Evolutionary conservation across 371 early-diverging fungal species (phyloP), one percentile per base, ranked within the genome.

Genomic region (Dipsacomyces acuminosporus): DNA sequence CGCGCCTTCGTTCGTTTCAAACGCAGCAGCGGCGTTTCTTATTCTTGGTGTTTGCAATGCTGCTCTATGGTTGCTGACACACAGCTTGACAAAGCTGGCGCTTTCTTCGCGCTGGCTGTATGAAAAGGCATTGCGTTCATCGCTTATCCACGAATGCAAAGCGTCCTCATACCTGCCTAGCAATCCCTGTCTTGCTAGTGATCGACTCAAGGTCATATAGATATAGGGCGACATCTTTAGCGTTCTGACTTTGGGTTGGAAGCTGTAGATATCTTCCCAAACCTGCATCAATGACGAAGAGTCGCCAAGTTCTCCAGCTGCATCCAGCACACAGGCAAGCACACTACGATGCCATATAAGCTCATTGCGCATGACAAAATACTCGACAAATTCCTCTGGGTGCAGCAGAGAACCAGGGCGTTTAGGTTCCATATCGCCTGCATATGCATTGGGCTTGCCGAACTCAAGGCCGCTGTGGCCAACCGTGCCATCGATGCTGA

Each of bases 291-390:
- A 22, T 41, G 45, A 45, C 48, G 26, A n/a, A 3, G 20, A 47
- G 22, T 58, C 54, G 33, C 63, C 58, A 6, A 57, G 41, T 41
- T 58, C 54, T 20, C 64, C 59, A 6, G 58, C 36, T 11, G 49
- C 52, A 23, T 58, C 63, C 8, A 67, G n/a, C 13, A 57, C 21
- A 11, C 51, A 35, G 0, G 25, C 51, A n/a, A 67, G 59, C 5
- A 58, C 61, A 23, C 50, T 41, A 3, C 59, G 54, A n/a, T 67
- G 69, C 69, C 69, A 67, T 5, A 67, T 35, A 8, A 67, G 48
- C 41, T 54, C 64, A 17, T 54, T 58, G 54, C 43, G 48, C 7
- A 38, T 41, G 15, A 63, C 38, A 41, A 67, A 63, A 18, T 54
- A 54, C 3, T 18, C 48, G 8, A 51, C 23, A 38, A 67, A 60